Percentiles rank a stretch among this genome's conserved stretches.
Evolutionary conservation across 2,329 filamentous ascomycete genomes (phyloP).

Genomic region (Neofusicoccum sp.): DNA sequence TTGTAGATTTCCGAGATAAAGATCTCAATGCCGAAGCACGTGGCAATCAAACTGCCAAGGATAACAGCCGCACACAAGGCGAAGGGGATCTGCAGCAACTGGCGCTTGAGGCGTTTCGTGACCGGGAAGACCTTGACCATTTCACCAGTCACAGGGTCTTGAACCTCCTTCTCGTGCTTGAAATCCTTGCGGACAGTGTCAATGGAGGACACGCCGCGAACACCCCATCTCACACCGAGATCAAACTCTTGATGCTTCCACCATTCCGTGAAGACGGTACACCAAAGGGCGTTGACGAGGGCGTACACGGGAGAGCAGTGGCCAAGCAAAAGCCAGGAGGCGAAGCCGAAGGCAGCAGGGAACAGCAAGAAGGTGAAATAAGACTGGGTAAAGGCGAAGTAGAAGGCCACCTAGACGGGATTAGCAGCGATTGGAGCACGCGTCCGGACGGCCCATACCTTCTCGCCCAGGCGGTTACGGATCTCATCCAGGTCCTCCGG

Average conservation of each 20-base stretch:
- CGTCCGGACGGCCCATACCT: slow-evolving; percentile 29
- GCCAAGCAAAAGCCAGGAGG: slow-evolving; percentile 78
- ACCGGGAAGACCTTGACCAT: slow-evolving; percentile 72
- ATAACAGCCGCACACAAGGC: slow-evolving; percentile 68
- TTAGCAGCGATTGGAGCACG: neutral
- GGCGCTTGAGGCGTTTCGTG: slow-evolving; percentile 70
- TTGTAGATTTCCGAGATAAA: slow-evolving; percentile 94
- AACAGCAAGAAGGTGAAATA: slow-evolving; percentile 87
- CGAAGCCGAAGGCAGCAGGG: slow-evolving; percentile 73
- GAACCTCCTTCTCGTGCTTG: slow-evolving; percentile 70
- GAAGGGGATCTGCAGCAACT: slow-evolving; percentile 82
- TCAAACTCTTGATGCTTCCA: slow-evolving; percentile 95
- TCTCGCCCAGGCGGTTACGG: slow-evolving; percentile 50
- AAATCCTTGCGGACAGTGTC: slow-evolving; percentile 78
- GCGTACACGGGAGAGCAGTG: slow-evolving; percentile 82
- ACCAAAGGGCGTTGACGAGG: slow-evolving; percentile 77
- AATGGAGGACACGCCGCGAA: slow-evolving; percentile 78
- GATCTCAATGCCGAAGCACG: slow-evolving; percentile 88
- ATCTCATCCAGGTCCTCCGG: slow-evolving; percentile 52
- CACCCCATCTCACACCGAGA: slow-evolving; percentile 82
- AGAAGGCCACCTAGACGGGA: slow-evolving; percentile 70
- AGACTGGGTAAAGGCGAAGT: slow-evolving; percentile 89
- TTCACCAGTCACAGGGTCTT: slow-evolving; percentile 81
- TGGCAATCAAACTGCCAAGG: slow-evolving; percentile 78
- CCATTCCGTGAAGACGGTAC: slow-evolving; percentile 85